Evolutionary conservation across 305 asterid species (phyloP).

Genomic region (Petunia hybrid): DNA sequence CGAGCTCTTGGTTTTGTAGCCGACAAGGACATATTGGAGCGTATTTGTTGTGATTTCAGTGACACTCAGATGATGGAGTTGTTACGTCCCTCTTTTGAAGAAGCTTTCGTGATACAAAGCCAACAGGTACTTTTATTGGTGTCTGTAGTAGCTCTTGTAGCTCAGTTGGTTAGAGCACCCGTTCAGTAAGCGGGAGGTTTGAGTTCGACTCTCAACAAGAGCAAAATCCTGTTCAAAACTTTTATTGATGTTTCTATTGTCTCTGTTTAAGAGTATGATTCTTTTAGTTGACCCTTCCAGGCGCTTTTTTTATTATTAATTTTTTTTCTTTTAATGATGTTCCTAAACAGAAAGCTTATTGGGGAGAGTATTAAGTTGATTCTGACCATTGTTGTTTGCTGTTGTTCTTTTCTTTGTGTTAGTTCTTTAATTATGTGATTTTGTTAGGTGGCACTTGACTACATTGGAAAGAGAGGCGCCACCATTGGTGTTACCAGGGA

Average conservation of each 20-base stretch:
- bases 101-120: slow-evolving; percentile 96
- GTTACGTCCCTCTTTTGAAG: slow-evolving; percentile 95
- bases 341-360: slow-evolving; percentile 13
- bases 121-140: slow-evolving; percentile 65
- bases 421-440: slow-evolving; percentile 26
- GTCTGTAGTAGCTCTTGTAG: not conserved
- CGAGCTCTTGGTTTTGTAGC: slow-evolving; percentile 97
- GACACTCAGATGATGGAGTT: slow-evolving; percentile 98
- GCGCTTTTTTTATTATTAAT: not conserved
- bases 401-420: slow-evolving; percentile 16
- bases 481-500: slow-evolving; percentile 97
- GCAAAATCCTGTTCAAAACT: too few species aligned
- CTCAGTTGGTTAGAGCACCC: too few species aligned
- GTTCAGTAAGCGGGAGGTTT: too few species aligned
- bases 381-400: not conserved
- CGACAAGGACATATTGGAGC: slow-evolving; percentile 95
- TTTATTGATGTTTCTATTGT: too few species aligned
- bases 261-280: not conserved
- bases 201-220: too few species aligned
- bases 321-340: not conserved
- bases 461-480: slow-evolving; percentile 97
- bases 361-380: slow-evolving; percentile 6
- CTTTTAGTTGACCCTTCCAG: not conserved
- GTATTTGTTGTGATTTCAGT: slow-evolving; percentile 89
- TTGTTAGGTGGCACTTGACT: slow-evolving; percentile 92